phyloP scores from a whole-genome alignment of 139 green algal genomes.

The Axilococcus clingmanii region DNA sequence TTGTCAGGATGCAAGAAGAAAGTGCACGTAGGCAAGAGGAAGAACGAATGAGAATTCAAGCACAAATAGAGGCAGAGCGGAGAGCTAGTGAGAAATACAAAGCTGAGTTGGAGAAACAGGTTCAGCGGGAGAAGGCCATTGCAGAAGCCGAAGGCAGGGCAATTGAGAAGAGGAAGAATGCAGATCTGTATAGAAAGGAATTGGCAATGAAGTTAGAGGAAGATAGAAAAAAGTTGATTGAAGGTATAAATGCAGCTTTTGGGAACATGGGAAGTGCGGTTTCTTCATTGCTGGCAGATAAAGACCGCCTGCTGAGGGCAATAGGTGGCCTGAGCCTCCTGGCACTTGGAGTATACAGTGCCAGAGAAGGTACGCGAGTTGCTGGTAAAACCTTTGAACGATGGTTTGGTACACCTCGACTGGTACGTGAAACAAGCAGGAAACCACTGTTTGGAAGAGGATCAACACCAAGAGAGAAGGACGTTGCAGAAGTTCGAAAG shows the following conservation, averaged over 20 bases:
- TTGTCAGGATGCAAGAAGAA: slow-evolving; percentile 84
- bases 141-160: slow-evolving; percentile 90
- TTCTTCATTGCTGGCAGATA: slow-evolving; percentile 67
- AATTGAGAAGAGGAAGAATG: slow-evolving; percentile 82
- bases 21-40: slow-evolving; percentile 51
- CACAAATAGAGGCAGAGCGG: slow-evolving; percentile 82
- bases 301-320: slow-evolving; percentile 54
- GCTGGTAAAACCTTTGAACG: slow-evolving; percentile 57
- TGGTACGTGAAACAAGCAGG: slow-evolving; percentile 62
- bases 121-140: slow-evolving; percentile 79
- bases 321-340: slow-evolving; percentile 65
- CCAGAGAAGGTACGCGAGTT: slow-evolving; percentile 68
- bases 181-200: slow-evolving; percentile 85
- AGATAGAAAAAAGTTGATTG: slow-evolving; percentile 62
- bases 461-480: slow-evolving; percentile 21
- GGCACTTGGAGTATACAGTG: slow-evolving; percentile 75
- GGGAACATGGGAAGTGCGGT: slow-evolving; percentile 53
- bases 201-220: slow-evolving; percentile 49
- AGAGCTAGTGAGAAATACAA: slow-evolving; percentile 72
- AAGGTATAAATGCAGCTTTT: slow-evolving; percentile 85
- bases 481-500: slow-evolving; percentile 38
- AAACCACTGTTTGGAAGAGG: slow-evolving; percentile 25
- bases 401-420: slow-evolving; percentile 75
- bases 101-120: slow-evolving; percentile 69
- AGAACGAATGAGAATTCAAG: slow-evolving; percentile 56